Conservation (phyloP, 768 basidiomycete species). For the Scleroderma citrinum region DNA sequence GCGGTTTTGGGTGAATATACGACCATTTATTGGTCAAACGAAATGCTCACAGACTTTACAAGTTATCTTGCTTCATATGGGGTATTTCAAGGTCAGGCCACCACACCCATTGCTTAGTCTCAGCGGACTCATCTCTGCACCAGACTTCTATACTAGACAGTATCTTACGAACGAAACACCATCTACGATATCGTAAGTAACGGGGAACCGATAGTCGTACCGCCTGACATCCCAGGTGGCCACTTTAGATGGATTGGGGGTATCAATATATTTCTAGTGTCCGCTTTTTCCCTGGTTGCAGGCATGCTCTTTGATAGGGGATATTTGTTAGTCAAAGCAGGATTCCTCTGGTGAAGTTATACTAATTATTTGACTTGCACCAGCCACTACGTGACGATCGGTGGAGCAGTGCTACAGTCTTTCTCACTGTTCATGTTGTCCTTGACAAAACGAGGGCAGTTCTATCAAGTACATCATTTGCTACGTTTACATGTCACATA, state of each 20-base stretch:
- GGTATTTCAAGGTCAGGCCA: conserved; percentile 33
- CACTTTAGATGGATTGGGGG: conserved; percentile 40
- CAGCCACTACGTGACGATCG: conserved; percentile 6
- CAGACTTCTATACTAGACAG: conserved; percentile 34
- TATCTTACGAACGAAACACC: conserved; percentile 30
- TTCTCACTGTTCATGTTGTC: conserved; percentile 37
- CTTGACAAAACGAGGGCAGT: conserved; percentile 34
- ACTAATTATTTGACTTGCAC: not conserved
- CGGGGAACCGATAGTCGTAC: not conserved
- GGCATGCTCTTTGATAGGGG: conserved; percentile 49
- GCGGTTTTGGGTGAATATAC: conserved; percentile 26
- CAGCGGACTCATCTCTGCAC: not conserved
- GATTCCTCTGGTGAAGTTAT: not conserved
- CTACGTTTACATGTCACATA: not conserved
- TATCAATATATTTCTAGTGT: conserved; percentile 35
- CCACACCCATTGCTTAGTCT: not conserved
- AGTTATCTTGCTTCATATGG: conserved; percentile 34
- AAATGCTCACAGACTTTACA: not conserved
- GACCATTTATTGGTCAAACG: not conserved
- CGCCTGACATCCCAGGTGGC: not conserved
- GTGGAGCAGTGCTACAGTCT: conserved; percentile 12
- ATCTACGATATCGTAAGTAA: conserved; percentile 33
- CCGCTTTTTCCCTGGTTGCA: conserved; percentile 33
- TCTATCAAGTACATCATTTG: conserved; percentile 35
- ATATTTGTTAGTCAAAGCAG: conserved; percentile 36